These are phyloP conservation scores for Rosa hybrid DNA, from an alignment of 331 rosid genomes.

Conservation along the genomic window DNA sequence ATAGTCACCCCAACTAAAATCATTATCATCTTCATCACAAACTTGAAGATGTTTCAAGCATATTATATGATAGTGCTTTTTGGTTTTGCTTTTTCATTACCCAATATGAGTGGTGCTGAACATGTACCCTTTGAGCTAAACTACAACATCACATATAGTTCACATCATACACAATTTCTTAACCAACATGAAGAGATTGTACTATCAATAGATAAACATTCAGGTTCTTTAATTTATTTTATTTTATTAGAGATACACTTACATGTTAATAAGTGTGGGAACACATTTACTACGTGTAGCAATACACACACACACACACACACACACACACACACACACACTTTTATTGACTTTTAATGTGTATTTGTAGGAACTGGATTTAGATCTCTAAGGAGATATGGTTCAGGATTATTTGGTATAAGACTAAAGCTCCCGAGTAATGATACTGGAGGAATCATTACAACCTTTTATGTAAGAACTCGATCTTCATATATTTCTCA, in stretches of 20 bases:
- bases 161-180: constrained; percentile 3
- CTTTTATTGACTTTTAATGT: not conserved
- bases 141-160: not conserved
- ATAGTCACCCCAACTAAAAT: not conserved
- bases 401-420: constrained; percentile 11
- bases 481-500: no score
- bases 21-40: not conserved
- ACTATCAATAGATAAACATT: not conserved
- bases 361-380: constrained; percentile 14
- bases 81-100: not conserved
- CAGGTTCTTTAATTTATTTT: not conserved
- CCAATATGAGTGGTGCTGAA: not conserved
- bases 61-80: not conserved
- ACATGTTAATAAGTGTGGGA: no score
- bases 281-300: not conserved
- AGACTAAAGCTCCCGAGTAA: constrained; percentile 8
- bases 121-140: not conserved
- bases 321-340: not conserved
- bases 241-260: not conserved
- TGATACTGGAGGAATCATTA: constrained; percentile 5
- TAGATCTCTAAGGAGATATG: constrained; percentile 5
- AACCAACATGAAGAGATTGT: not conserved
- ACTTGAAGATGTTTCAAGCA: not conserved
- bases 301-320: not conserved
- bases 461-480: constrained; percentile 16